Evolutionary conservation across 176 grass and related monocot genomes (phyloP).

Genomic region (Oryza brachyantha): DNA sequence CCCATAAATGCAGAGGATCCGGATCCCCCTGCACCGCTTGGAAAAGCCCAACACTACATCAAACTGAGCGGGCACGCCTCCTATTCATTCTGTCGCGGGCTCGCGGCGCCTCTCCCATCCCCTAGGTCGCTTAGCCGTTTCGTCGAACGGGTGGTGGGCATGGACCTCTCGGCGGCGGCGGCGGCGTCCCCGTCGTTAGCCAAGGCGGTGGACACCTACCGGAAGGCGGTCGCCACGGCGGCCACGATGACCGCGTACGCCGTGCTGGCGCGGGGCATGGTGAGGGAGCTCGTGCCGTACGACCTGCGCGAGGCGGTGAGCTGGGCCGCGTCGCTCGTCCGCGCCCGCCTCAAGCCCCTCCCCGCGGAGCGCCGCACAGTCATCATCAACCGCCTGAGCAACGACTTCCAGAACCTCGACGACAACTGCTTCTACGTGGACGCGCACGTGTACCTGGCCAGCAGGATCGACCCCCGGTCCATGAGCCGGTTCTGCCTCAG

Average conservation of each 20-base stretch:
- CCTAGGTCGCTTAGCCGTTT: background rate
- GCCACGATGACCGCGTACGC: conserved; percentile 34
- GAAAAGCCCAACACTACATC: too few species aligned
- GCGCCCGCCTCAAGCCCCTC: conserved; percentile 14
- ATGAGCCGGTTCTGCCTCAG: background rate
- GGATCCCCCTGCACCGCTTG: too few species aligned
- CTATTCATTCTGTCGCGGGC: too few species aligned
- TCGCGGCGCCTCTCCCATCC: background rate
- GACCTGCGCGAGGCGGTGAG: conserved; percentile 38
- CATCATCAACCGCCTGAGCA: conserved; percentile 1
- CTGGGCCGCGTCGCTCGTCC: conserved; percentile 13
- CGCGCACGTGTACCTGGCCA: background rate
- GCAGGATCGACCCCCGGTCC: background rate
- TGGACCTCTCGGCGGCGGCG: background rate
- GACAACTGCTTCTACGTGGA: background rate
- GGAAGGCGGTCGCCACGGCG: conserved; percentile 37
- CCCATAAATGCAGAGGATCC: too few species aligned
- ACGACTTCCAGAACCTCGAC: background rate
- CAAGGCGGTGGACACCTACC: conserved; percentile 40
- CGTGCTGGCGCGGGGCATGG: conserved; percentile 37
- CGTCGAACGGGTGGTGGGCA: background rate
- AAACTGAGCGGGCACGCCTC: too few species aligned
- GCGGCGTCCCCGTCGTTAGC: background rate
- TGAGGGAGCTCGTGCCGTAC: conserved; percentile 44
- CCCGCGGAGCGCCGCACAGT: conserved; percentile 30